Evolutionary conservation across 805 yeast genomes (phyloP).

Genomic region (Kluyveromyces dobzhanskii): DNA sequence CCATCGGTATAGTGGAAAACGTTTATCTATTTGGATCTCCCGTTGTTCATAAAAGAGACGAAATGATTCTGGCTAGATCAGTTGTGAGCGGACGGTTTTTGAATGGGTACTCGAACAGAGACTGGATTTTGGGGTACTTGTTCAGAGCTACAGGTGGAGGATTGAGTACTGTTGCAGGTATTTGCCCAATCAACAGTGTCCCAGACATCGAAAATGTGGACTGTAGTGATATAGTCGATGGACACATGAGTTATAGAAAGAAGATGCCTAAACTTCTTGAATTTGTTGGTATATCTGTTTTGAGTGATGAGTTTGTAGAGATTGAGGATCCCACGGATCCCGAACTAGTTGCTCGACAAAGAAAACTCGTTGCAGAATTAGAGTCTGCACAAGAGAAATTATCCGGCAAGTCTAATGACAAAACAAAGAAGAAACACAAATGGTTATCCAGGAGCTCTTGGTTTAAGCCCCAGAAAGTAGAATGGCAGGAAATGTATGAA

Average conservation of each 20-base stretch:
- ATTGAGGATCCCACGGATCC: conserved; percentile 89
- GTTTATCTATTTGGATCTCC: conserved; percentile 88
- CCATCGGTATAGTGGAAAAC: conserved; percentile 81
- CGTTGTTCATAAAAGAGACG: conserved; percentile 67
- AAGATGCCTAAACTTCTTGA: conserved; percentile 79
- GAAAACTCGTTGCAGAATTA: conserved; percentile 74
- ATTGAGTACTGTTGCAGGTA: conserved; percentile 80
- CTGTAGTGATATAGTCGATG: conserved; percentile 79
- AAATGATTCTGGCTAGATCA: conserved; percentile 67
- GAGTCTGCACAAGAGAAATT: conserved; percentile 71
- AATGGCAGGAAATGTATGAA: conserved; percentile 61
- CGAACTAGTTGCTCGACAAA: conserved; percentile 72
- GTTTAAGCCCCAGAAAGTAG: conserved; percentile 46
- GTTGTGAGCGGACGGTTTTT: conserved; percentile 86
- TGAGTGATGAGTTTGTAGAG: conserved; percentile 87
- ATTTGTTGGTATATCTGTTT: conserved; percentile 65
- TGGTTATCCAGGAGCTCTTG: conserved; percentile 33
- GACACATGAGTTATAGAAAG: conserved; percentile 96
- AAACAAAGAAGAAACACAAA: conserved; percentile 31
- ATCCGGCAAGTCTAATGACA: conserved; percentile 32
- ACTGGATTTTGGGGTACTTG: conserved; percentile 92
- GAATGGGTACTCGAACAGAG: conserved; percentile 85
- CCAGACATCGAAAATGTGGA: conserved; percentile 76
- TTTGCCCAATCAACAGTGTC: conserved; percentile 60
- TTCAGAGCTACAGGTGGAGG: conserved; percentile 97